Evolutionary conservation across 768 basidiomycete genomes (phyloP).

Genomic region (Tricholoma flavovirens): DNA sequence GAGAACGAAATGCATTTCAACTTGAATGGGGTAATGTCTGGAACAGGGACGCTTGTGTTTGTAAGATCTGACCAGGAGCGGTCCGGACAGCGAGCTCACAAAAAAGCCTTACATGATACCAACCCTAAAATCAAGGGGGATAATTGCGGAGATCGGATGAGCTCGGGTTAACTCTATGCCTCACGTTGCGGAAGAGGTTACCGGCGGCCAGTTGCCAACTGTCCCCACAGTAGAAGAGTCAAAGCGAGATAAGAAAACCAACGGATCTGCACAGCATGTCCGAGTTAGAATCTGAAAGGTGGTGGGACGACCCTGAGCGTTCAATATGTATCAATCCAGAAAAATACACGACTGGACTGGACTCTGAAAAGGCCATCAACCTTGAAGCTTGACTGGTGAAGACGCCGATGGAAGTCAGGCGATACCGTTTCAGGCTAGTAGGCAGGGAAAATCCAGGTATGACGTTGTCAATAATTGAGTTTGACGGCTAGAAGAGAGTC

Average conservation of each 20-base stretch:
- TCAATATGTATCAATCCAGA: neutral
- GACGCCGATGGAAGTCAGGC: neutral
- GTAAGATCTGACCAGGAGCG: conserved; percentile 5
- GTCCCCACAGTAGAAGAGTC: neutral
- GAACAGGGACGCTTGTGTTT: conserved; percentile 1
- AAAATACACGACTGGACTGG: neutral
- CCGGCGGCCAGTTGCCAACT: neutral
- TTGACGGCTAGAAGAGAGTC: neutral
- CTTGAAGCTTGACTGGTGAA: no score
- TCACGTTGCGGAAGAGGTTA: conserved; percentile 1
- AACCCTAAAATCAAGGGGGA: conserved; percentile 12
- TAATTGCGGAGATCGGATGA: conserved; percentile 10
- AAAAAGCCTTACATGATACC: neutral
- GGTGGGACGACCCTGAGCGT: neutral
- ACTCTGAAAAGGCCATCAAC: no score
- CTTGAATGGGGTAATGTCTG: conserved; percentile 4
- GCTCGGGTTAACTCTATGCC: neutral
- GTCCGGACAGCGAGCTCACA: neutral
- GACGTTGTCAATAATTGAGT: neutral
- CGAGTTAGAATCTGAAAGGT: neutral
- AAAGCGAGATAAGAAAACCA: neutral
- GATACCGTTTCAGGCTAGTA: neutral
- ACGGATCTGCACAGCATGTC: neutral
- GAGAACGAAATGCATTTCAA: neutral
- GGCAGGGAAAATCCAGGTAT: neutral